Percentiles rank a stretch among this genome's conserved stretches.
Conservation (phyloP, 768 basidiomycete genomes). For the Tricholomella constricta region DNA sequence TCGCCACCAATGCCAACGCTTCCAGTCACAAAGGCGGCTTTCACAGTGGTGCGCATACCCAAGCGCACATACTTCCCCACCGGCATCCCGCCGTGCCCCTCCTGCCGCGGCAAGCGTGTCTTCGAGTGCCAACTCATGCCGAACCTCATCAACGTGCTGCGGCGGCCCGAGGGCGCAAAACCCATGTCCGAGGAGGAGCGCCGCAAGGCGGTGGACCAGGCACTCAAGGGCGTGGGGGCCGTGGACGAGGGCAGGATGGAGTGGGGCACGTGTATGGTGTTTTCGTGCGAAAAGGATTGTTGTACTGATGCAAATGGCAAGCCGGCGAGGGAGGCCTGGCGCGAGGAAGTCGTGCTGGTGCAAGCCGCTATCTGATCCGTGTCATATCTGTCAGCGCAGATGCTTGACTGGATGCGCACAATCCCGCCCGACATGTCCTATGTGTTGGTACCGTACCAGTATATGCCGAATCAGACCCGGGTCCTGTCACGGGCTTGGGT, state of each 20-base stretch:
- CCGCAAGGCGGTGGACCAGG: constrained; percentile 57
- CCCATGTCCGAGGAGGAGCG: constrained; percentile 67
- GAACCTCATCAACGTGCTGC: constrained; percentile 81
- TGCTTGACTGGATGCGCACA: no score
- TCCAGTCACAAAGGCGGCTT: constrained; percentile 61
- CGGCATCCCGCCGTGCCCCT: constrained; percentile 62
- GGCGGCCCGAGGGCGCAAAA: constrained; percentile 31
- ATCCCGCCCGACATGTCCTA: no score
- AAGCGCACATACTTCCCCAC: constrained; percentile 58
- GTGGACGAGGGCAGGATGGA: constrained; percentile 71
- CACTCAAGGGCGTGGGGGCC: constrained; percentile 48
- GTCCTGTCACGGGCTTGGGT: no score
- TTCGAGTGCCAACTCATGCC: constrained; percentile 98
- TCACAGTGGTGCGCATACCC: constrained; percentile 51
- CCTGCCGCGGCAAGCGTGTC: constrained; percentile 65
- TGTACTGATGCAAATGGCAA: constrained; percentile 45
- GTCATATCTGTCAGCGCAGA: no score
- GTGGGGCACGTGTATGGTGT: constrained; percentile 92
- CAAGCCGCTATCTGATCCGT: constrained; percentile 68
- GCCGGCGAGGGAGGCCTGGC: constrained; percentile 57
- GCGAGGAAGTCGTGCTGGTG: constrained; percentile 72
- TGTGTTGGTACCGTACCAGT: no score
- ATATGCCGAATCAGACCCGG: no score
- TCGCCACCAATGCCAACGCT: constrained; percentile 43
- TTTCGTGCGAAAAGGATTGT: constrained; percentile 85